Evolutionary conservation across 257 asterid genomes (phyloP).

Genomic region (Mentha longifolia): DNA sequence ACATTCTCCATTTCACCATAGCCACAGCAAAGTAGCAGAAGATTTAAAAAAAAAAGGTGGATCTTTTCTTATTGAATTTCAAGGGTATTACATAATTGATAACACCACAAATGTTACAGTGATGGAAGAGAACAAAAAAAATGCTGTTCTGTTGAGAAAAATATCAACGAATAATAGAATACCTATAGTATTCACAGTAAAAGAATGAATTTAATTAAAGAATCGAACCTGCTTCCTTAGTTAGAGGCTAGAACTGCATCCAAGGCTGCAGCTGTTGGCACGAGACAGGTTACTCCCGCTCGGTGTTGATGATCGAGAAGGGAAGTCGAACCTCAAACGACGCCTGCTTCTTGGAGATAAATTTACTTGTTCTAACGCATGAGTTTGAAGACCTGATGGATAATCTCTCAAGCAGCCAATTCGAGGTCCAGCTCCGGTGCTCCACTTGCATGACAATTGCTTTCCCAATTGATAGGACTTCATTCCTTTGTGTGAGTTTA

Average conservation of each 20-base stretch:
- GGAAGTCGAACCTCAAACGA: conserved; percentile 43
- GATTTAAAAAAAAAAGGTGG: neutral
- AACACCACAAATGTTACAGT: conserved; percentile 43
- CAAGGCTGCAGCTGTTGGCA: conserved; percentile 34
- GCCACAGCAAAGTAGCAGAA: neutral
- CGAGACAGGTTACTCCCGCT: conserved; percentile 46
- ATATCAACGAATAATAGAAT: conserved; percentile 32
- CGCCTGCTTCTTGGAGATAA: conserved; percentile 68
- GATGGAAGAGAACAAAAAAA: conserved; percentile 36
- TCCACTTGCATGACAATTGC: conserved; percentile 82
- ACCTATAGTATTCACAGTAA: conserved; percentile 46
- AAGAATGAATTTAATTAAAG: conserved; percentile 44
- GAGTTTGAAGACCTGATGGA: conserved; percentile 75
- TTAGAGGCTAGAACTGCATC: conserved; percentile 43
- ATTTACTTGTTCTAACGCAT: conserved; percentile 70
- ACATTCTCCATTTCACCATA: neutral
- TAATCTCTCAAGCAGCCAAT: conserved; percentile 84
- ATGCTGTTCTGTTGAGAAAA: conserved; percentile 36
- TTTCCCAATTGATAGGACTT: conserved; percentile 71
- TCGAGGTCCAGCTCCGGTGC: conserved; percentile 93
- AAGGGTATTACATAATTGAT: conserved; percentile 19
- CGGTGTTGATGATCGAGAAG: conserved; percentile 52
- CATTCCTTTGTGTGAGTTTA: conserved; percentile 65
- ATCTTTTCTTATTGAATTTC: conserved; percentile 30
- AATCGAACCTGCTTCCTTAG: conserved; percentile 31